Conservation (phyloP, 257 asterid genomes). For the Primulina tabacum region DNA sequence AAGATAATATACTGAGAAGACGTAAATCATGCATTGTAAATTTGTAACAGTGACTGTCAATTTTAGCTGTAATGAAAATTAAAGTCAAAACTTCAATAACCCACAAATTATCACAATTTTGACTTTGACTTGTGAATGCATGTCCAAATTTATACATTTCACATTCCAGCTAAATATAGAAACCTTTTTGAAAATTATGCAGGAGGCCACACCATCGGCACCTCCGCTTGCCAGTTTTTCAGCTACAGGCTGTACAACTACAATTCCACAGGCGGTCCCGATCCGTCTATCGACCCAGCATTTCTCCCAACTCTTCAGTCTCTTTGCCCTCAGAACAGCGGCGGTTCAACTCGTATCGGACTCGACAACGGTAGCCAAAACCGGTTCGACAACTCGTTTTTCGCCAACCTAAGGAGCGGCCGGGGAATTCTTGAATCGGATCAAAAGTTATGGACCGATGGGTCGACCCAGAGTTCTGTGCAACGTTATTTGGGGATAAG, state of each 20-base stretch:
- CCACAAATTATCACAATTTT: background rate
- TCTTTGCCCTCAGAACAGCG: conserved; percentile 66
- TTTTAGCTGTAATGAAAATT: too few relatives aligned
- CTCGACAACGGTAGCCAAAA: conserved; percentile 67
- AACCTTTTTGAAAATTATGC: background rate
- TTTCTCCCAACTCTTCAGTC: conserved; percentile 61
- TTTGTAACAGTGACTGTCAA: too few relatives aligned
- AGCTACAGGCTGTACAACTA: conserved; percentile 67
- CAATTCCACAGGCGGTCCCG: conserved; percentile 51
- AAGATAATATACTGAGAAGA: too few relatives aligned
- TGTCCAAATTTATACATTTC: background rate
- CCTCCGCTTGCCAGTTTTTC: conserved; percentile 74
- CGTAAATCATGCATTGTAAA: too few relatives aligned
- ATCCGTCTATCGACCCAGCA: conserved; percentile 54
- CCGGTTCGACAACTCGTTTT: conserved; percentile 57
- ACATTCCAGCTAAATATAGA: background rate
- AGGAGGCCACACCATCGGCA: conserved; percentile 91
- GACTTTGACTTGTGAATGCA: background rate
- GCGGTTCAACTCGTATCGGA: conserved; percentile 43
- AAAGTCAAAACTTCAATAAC: background rate
- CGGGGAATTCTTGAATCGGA: conserved; percentile 76
- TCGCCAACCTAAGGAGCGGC: conserved; percentile 55
- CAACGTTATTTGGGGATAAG: conserved; percentile 63
- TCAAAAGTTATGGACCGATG: conserved; percentile 62
- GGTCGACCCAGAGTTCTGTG: conserved; percentile 46